Evolutionary conservation across 1,284 basidiomycete species (phyloP).

Genomic region (Wolfiporia cocos): DNA sequence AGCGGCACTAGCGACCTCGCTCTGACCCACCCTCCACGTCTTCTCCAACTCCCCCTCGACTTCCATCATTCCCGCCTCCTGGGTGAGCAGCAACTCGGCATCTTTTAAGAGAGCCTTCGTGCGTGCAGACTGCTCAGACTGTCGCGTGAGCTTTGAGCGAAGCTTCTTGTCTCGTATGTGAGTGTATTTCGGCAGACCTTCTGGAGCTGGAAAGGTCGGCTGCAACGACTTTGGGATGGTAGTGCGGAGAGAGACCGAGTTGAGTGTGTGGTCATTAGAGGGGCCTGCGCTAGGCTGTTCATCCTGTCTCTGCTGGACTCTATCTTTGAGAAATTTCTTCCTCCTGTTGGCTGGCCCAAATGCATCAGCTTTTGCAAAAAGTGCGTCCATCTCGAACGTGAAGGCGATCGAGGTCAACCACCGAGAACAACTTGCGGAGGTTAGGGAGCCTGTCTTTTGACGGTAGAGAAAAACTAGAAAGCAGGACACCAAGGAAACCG

Average conservation of each 20-base stretch:
- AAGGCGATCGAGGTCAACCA: no score
- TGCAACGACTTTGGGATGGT: constrained; percentile 56
- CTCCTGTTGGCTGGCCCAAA: constrained; percentile 44
- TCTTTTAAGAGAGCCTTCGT: constrained; percentile 57
- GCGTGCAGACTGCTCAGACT: constrained; percentile 50
- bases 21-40: constrained; percentile 86
- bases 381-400: constrained; percentile 49
- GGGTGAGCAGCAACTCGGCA: constrained; percentile 57
- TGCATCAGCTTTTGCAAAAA: constrained; percentile 66
- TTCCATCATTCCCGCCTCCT: constrained; percentile 66
- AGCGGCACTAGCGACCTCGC: constrained; percentile 66
- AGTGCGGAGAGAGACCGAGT: constrained; percentile 52
- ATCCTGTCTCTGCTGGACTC: no score
- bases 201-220: constrained; percentile 34
- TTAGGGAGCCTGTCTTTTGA: no score
- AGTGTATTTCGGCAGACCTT: constrained; percentile 38
- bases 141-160: constrained; percentile 57
- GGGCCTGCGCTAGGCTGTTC: constrained; percentile 16
- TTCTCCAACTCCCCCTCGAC: constrained; percentile 76
- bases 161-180: constrained; percentile 78
- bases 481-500: no score
- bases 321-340: no score
- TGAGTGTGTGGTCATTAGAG: constrained; percentile 43
- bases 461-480: no score
- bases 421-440: no score